Conservation (phyloP, 2,329 filamentous ascomycete species). For the Colletotrichum magnum region DNA sequence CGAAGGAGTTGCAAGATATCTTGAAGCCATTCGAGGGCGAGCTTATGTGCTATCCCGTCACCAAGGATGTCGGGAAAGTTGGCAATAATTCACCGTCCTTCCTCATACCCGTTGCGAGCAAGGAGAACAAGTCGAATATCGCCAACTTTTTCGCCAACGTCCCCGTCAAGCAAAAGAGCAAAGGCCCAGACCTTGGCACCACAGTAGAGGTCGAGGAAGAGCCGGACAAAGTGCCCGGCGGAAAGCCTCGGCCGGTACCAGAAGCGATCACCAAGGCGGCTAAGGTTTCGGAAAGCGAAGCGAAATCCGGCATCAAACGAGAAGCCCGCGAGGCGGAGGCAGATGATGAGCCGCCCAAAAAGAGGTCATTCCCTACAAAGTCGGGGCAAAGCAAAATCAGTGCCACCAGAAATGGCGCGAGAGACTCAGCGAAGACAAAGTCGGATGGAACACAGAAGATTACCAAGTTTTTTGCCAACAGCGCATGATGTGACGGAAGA, state of each 20-base stretch:
- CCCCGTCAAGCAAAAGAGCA: conserved; percentile 53
- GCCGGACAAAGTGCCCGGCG: conserved; percentile 31
- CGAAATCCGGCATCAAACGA: conserved; percentile 45
- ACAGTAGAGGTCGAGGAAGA: conserved; percentile 42
- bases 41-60: conserved; percentile 88
- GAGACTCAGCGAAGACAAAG: conserved; percentile 50
- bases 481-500: background rate
- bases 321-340: conserved; percentile 41
- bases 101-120: conserved; percentile 85
- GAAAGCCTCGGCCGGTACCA: conserved; percentile 41
- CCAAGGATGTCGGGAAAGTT: conserved; percentile 92
- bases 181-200: conserved; percentile 22
- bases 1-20: conserved; percentile 80
- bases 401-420: conserved; percentile 56
- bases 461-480: conserved; percentile 60
- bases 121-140: conserved; percentile 93
- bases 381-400: conserved; percentile 53
- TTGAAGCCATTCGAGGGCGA: conserved; percentile 85
- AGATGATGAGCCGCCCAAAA: conserved; percentile 45
- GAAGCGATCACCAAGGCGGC: conserved; percentile 39
- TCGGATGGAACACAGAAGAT: conserved; percentile 59
- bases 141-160: conserved; percentile 85
- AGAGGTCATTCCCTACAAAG: conserved; percentile 42
- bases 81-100: conserved; percentile 91
- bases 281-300: background rate